Conservation (phyloP, 1,284 basidiomycete genomes). For the Trametes hirsuta region DNA sequence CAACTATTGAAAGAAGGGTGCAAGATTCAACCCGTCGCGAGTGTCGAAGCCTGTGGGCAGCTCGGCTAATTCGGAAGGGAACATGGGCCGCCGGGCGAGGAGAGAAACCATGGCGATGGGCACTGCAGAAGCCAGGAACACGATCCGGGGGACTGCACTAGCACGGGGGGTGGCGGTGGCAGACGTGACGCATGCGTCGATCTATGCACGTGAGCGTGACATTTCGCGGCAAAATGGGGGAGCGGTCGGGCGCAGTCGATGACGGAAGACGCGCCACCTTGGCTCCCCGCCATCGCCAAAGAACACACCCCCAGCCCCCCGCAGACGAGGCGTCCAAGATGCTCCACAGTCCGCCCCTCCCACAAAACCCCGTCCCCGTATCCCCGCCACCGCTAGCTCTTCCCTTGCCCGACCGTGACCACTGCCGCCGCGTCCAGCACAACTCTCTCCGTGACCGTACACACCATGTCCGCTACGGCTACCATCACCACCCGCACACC, state of each 20-base stretch:
- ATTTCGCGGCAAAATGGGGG: slow-evolving; percentile 8
- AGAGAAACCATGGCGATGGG: too few relatives aligned
- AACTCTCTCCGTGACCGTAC: neutral
- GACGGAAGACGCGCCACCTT: slow-evolving; percentile 18
- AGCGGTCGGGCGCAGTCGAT: neutral
- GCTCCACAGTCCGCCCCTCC: too few relatives aligned
- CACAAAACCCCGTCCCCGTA: too few relatives aligned
- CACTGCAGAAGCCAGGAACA: neutral
- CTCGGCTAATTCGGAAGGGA: too few relatives aligned
- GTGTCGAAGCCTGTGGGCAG: too few relatives aligned
- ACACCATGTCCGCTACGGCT: slow-evolving; percentile 3
- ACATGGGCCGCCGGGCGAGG: neutral
- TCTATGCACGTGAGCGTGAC: slow-evolving; percentile 15
- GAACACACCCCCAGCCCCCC: neutral
- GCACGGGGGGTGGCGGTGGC: neutral
- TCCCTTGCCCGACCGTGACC: neutral
- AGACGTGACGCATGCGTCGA: neutral
- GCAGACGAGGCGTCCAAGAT: neutral
- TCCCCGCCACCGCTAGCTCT: neutral
- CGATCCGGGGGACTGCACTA: neutral
- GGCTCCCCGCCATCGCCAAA: slow-evolving; percentile 6
- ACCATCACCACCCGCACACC: slow-evolving; percentile 12
- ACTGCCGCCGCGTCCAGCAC: neutral
- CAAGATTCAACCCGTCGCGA: too few relatives aligned
- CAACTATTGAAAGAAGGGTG: too few relatives aligned